Evolutionary conservation across 345 rosid genomes (phyloP).

Genomic region (Euphorbia tirucalli): DNA sequence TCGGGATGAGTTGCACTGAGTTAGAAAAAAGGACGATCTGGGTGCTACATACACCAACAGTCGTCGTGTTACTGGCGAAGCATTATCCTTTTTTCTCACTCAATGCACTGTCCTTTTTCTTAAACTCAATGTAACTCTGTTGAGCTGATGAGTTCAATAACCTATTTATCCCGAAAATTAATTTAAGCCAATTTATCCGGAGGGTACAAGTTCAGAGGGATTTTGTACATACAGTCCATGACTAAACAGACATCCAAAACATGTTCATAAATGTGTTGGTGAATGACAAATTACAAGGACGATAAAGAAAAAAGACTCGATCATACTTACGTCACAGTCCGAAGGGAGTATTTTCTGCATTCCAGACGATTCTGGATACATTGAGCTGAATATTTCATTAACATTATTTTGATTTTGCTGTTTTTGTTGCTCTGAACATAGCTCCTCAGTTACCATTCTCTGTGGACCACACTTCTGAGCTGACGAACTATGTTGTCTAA

Average conservation of each 20-base stretch:
- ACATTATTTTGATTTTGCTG: slow-evolving; percentile 10
- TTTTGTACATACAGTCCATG: background rate
- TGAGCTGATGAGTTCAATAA: too few relatives aligned
- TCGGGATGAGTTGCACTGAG: too few relatives aligned
- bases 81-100: too few relatives aligned
- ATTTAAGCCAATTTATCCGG: too few relatives aligned
- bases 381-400: slow-evolving; percentile 9
- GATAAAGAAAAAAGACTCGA: background rate
- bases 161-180: too few relatives aligned
- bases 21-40: too few relatives aligned
- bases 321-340: slow-evolving; percentile 49
- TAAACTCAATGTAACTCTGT: too few relatives aligned
- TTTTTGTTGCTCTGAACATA: slow-evolving; percentile 15
- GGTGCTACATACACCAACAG: too few relatives aligned
- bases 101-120: too few relatives aligned
- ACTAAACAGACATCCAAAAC: background rate
- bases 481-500: slow-evolving; percentile 16
- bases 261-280: background rate
- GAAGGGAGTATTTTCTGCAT: slow-evolving; percentile 57
- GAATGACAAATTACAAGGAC: too few relatives aligned
- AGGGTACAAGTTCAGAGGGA: too few relatives aligned
- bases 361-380: slow-evolving; percentile 31
- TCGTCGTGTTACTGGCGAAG: too few relatives aligned
- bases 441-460: slow-evolving; percentile 20
- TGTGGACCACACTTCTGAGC: slow-evolving; percentile 17